phyloP scores from a whole-genome alignment of 495 filamentous ascomycete genomes.

The Astrocystis sublimbata region DNA sequence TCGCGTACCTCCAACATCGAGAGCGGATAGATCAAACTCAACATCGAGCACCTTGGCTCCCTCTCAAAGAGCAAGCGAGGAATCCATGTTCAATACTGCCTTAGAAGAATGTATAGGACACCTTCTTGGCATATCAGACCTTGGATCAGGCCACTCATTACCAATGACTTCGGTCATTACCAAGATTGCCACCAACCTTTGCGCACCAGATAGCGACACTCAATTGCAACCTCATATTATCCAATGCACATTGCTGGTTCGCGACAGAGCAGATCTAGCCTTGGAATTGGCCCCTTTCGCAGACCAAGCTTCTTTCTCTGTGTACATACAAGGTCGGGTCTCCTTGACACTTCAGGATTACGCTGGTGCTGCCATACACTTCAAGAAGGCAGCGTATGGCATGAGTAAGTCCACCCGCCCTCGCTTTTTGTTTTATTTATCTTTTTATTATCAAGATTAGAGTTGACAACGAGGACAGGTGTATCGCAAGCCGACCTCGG shows the following conservation, averaged over 20 bases:
- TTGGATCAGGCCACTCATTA: conserved; percentile 24
- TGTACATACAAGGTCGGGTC: conserved; percentile 83
- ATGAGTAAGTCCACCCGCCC: conserved; percentile 61
- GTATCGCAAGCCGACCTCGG: conserved; percentile 31
- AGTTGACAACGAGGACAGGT: conserved; percentile 25
- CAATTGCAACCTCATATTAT: conserved; percentile 53
- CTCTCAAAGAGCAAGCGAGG: conserved; percentile 38
- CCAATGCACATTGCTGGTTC: conserved; percentile 70
- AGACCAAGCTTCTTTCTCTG: conserved; percentile 68
- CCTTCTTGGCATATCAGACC: conserved; percentile 47
- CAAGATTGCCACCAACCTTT: conserved; percentile 56
- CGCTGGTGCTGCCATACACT: conserved; percentile 70
- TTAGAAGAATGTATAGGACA: conserved; percentile 53
- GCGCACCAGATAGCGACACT: conserved; percentile 53
- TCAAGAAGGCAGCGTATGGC: conserved; percentile 79
- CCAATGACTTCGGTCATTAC: conserved; percentile 49
- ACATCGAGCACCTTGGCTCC: conserved; percentile 23
- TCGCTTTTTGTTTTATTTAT: too few species aligned
- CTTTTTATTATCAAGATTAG: neutral
- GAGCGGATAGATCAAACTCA: conserved; percentile 34
- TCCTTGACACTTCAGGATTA: conserved; percentile 71
- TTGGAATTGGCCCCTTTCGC: conserved; percentile 71
- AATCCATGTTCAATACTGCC: conserved; percentile 46
- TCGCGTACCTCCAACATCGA: conserved; percentile 44
- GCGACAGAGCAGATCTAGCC: conserved; percentile 70